Base-by-base conservation (phyloP, 164 flowering plant species). In the Macadamia integrifolia region DNA sequence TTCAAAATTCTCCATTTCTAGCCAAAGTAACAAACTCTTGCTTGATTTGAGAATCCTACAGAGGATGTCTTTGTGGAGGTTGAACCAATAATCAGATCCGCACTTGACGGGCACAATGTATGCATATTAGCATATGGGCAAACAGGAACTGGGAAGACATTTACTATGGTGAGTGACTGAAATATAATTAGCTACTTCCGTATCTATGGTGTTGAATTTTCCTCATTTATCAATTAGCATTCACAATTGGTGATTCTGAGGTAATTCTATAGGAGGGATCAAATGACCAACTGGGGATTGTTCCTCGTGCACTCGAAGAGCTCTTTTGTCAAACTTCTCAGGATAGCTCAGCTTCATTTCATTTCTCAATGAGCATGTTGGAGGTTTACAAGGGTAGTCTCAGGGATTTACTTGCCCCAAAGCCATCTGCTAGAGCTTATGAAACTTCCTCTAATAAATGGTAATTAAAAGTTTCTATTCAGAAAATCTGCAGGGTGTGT, bases 111-210 rank as follows among this genome's bases (percentile, higher is more conserved):
- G 71, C 86, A 85, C 70, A 86, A 86, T 73, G 93, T 88, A 0
- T 92, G 93, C 65, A 75, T 92, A 23, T 72, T 92, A 52, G 90
- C 98, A 35, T 90, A 88, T 84, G 98, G 98, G 31, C 98, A 92
- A 74, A 92, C 98, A 3, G 93, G 96, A 53, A 85, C 91, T 3
- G 98, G 98, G 75, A 92, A 90, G 81, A 92, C 98, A 31, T 88
- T 82, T 69, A 90, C 96, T 17, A 92, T 92, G 98, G 96, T 89
- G 7, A 74, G 85, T 72, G 43, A 60, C 43, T 28, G n/a, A 35
- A 40, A 61, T 75, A 53, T 60, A 62, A 31, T 40, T 60, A 60
- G 58, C 14, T n/a, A 23, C 56, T 61, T 55, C 56, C 7, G 13
- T 15, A 14, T 58, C 29, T 1, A 9, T 42, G 57, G 59, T 63